Base-by-base conservation (phyloP, 1,284 basidiomycete genomes). In the Ustilago curta region DNA sequence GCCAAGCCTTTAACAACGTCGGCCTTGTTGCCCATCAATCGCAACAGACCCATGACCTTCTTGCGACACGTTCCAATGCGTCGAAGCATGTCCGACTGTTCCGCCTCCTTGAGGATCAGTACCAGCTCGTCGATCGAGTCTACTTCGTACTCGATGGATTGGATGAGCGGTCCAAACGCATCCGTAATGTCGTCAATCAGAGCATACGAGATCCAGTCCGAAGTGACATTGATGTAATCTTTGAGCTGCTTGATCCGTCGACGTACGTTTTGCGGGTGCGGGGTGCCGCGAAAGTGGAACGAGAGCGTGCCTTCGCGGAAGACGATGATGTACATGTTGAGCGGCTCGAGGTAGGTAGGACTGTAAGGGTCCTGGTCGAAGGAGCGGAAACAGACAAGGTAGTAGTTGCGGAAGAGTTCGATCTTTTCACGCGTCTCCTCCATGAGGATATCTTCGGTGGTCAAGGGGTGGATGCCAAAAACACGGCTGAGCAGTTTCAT, bases 321-420 rank as follows among this genome's bases (percentile, higher is more conserved):
- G 43, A 99, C 97, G 81, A 99, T 93, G 83, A 99, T 97, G 87
- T 99, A 99, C 95, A 98, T 98, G 87, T 99, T 99, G 69, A 99
- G 88, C 31, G 97, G 97, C 85, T 99, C 96, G 55, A 99, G 90
- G 85, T 99, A 93, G 0, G 95, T 99, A 9, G 96, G 95, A 80
- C 93, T 95, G 87, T 98, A 98, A 16, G 91, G 93, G 86, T 99
- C 96, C 87, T 99, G 97, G 86, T 99, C 97, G 87, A 99, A 99
- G 69, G 94, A 93, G 70, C 97, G 92, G 89, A 99, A 99, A 90
- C 96, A 99, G 73, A 99, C 97, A 53, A 99, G 91, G 85, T 98
- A 99, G 86, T 99, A 99, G 85, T 97, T 97, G 62, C 95, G 89
- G 89, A 99, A 99, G 19, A 99, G 89, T 85, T 99, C 97, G 79